phyloP scores from a whole-genome alignment of 306 rosid species.

The Lotus japonicus region DNA sequence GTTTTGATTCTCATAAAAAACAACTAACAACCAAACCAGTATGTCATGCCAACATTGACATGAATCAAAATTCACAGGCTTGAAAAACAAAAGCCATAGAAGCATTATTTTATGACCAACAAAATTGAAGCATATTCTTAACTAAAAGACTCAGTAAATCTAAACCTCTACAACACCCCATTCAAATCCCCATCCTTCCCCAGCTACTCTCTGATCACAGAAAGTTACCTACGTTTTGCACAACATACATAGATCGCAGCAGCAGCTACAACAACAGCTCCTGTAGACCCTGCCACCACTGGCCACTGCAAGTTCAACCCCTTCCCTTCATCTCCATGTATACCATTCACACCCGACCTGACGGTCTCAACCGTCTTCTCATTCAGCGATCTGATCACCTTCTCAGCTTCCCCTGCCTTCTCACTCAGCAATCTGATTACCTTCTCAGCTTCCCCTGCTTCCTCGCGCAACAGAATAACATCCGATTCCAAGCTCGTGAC shows the following conservation, averaged over 20 bases:
- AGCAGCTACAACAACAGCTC: conserved; percentile 44
- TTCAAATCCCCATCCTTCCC: conserved; percentile 4
- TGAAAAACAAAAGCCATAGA: conserved; percentile 33
- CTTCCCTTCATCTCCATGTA: conserved; percentile 32
- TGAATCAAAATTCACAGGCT: conserved; percentile 37
- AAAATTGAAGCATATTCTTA: conserved; percentile 55
- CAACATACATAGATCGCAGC: conserved; percentile 36
- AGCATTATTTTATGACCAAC: conserved; percentile 36
- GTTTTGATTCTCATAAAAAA: conserved; percentile 25
- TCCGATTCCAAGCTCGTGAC: conserved; percentile 33
- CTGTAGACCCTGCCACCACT: conserved; percentile 64
- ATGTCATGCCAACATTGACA: conserved; percentile 19
- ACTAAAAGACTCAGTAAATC: conserved; percentile 21
- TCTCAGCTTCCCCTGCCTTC: conserved; percentile 53
- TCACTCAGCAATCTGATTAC: conserved; percentile 44
- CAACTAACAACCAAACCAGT: conserved; percentile 38
- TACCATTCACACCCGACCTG: conserved; percentile 40
- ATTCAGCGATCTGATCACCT: conserved; percentile 35
- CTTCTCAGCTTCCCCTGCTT: conserved; percentile 53
- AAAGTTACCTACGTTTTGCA: conserved; percentile 50
- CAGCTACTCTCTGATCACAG: not conserved
- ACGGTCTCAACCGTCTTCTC: conserved; percentile 40
- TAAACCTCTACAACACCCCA: conserved; percentile 43
- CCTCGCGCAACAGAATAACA: conserved; percentile 43
- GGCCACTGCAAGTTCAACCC: conserved; percentile 51